These are phyloP conservation scores for Cutaneotrichosporon mucoides DNA, from an alignment of 1,284 basidiomycete genomes.

Conservation along the genomic window DNA sequence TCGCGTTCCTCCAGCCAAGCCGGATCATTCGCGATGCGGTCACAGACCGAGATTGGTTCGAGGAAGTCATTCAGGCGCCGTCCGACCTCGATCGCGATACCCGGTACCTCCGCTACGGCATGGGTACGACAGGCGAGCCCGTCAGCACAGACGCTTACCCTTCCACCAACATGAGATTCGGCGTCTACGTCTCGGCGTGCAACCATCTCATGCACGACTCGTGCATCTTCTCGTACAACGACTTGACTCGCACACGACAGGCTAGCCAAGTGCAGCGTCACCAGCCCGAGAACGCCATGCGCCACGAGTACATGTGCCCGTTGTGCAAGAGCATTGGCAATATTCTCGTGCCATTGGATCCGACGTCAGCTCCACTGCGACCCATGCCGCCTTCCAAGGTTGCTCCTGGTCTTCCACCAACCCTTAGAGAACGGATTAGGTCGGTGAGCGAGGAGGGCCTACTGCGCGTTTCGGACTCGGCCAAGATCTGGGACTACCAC, in stretches of 20 bases:
- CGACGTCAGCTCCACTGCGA: conserved; percentile 20
- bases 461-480: conserved; percentile 38
- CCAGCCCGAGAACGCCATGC: conserved; percentile 86
- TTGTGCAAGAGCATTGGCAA: conserved; percentile 98
- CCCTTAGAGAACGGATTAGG: conserved; percentile 41
- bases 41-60: conserved; percentile 63
- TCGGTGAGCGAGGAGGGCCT: conserved; percentile 44
- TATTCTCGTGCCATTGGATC: conserved; percentile 76
- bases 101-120: conserved; percentile 32
- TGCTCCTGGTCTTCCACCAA: conserved; percentile 20
- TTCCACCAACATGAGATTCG: conserved; percentile 67
- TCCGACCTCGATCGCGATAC: conserved; percentile 62
- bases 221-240: conserved; percentile 88
- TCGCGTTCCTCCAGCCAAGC: conserved; percentile 89
- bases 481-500: conserved; percentile 48
- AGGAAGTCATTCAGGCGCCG: conserved; percentile 66
- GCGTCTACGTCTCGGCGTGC: conserved; percentile 83
- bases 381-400: conserved; percentile 21
- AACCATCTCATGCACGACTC: conserved; percentile 96
- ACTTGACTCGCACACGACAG: conserved; percentile 83
- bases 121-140: conserved; percentile 34
- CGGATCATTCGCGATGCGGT: conserved; percentile 76
- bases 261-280: conserved; percentile 84
- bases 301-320: conserved; percentile 95
- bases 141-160: conserved; percentile 59